These are phyloP conservation scores for Alternaria triticimaculans DNA, from an alignment of 2,329 filamentous ascomycete genomes.

Conservation along the genomic window DNA sequence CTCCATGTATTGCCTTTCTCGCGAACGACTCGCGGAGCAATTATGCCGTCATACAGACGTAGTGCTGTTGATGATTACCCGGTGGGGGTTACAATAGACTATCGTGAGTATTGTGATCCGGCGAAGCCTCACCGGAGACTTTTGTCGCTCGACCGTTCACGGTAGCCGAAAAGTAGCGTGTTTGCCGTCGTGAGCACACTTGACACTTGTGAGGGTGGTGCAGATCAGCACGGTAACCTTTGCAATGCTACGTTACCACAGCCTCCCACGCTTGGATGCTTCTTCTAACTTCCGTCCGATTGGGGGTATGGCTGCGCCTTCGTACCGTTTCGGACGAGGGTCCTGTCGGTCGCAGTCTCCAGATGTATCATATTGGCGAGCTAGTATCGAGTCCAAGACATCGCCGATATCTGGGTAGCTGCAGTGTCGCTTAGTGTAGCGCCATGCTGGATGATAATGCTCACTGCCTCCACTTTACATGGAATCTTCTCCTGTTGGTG, in stretches of 20 bases:
- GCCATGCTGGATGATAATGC: not conserved
- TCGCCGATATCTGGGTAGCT: not conserved
- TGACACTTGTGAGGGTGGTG: not conserved
- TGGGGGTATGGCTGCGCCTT: not conserved
- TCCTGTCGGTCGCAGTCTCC: not conserved
- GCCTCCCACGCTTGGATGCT: not conserved
- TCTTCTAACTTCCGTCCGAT: not conserved
- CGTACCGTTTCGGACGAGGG: not conserved
- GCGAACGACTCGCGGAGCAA: not conserved
- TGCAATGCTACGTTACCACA: not conserved
- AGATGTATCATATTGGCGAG: not conserved
- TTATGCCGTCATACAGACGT: not conserved
- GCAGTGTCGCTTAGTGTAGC: not conserved
- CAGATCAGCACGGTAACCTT: not conserved
- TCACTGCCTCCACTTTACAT: not conserved
- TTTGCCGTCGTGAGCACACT: not conserved
- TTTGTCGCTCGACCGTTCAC: not conserved
- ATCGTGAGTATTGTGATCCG: not conserved
- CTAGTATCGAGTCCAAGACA: not conserved
- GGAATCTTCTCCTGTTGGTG: not conserved
- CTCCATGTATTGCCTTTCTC: not conserved
- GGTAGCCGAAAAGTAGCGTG: not conserved
- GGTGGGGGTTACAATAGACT: not conserved
- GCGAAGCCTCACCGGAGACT: not conserved
- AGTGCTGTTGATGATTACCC: not conserved